A percentile compares a stretch with the other conserved stretches of the same genome.
These are phyloP conservation scores for Brassica balearica DNA, from an alignment of 441 rosid genomes.

Conservation along the genomic window DNA sequence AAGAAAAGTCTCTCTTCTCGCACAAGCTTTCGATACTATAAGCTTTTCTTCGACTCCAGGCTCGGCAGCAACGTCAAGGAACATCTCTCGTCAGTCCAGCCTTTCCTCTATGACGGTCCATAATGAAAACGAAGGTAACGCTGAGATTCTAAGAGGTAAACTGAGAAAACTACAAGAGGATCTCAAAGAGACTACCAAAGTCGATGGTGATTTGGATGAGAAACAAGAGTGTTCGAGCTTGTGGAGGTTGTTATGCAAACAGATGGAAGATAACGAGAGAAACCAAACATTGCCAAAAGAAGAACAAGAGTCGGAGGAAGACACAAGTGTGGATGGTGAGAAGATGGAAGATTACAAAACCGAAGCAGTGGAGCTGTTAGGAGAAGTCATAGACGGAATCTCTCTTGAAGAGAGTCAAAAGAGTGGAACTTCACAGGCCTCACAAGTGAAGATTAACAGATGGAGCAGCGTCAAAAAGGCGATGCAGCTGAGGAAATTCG, in stretches of 20 bases:
- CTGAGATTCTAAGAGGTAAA: conserved; percentile 34
- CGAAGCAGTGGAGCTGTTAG: conserved; percentile 83
- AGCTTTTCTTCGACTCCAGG: conserved; percentile 42
- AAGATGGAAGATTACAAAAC: conserved; percentile 49
- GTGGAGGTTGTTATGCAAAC: conserved; percentile 83
- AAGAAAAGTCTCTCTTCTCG: conserved; percentile 79
- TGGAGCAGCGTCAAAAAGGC: conserved; percentile 85
- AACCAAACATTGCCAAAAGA: conserved; percentile 45
- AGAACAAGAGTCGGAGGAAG: conserved; percentile 38
- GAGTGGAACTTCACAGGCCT: conserved; percentile 42
- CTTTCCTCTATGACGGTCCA: conserved; percentile 19
- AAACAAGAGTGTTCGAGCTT: conserved; percentile 65
- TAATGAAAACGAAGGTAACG: conserved; percentile 37
- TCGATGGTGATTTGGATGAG: conserved; percentile 47
- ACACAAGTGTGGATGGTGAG: conserved; percentile 36
- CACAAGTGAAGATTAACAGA: conserved; percentile 47
- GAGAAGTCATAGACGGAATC: conserved; percentile 91
- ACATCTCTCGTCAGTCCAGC: conserved; percentile 46
- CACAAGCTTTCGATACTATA: conserved; percentile 91
- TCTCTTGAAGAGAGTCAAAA: conserved; percentile 61
- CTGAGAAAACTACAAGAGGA: conserved; percentile 42
- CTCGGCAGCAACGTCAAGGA: conserved; percentile 39
- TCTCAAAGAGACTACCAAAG: conserved; percentile 39
- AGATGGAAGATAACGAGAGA: conserved; percentile 63
- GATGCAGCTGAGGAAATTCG: conserved; percentile 72